Evolutionary conservation across 2,329 filamentous ascomycete species (phyloP).

Genomic region (Didymella exigua): DNA sequence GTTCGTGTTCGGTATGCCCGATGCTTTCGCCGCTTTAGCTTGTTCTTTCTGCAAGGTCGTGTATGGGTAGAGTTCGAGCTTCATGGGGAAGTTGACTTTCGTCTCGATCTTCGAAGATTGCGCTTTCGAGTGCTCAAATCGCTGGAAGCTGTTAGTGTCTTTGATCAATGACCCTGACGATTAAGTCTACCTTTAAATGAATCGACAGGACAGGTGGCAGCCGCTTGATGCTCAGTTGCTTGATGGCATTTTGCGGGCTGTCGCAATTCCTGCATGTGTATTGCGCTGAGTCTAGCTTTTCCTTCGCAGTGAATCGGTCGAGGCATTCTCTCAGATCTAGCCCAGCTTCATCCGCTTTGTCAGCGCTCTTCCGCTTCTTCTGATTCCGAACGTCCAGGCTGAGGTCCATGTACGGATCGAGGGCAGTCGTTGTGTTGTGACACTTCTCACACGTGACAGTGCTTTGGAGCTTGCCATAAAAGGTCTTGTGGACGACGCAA

Average conservation of each 20-base stretch:
- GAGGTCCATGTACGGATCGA: conserved; percentile 89
- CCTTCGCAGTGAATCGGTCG: conserved; percentile 83
- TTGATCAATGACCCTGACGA: too few species aligned
- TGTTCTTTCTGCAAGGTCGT: conserved; percentile 65
- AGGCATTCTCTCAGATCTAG: conserved; percentile 66
- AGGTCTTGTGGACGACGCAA: conserved; percentile 92
- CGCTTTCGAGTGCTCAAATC: conserved; percentile 77
- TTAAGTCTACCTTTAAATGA: conserved; percentile 81
- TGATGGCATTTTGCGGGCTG: conserved; percentile 75
- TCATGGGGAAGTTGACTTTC: conserved; percentile 81
- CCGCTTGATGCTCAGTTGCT: conserved; percentile 82
- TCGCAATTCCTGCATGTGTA: conserved; percentile 86
- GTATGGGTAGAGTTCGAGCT: conserved; percentile 89
- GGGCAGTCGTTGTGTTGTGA: conserved; percentile 77
- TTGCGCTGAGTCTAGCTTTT: conserved; percentile 75
- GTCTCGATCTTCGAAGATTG: conserved; percentile 87
- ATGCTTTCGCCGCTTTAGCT: conserved; percentile 31
- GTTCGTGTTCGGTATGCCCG: conserved; percentile 48
- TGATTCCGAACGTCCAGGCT: conserved; percentile 82
- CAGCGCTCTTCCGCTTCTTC: conserved; percentile 65
- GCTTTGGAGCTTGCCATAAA: conserved; percentile 89
- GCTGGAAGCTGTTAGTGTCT: conserved; percentile 48
- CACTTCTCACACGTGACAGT: conserved; percentile 92
- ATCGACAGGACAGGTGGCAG: conserved; percentile 89
- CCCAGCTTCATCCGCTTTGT: conserved; percentile 35